Base-by-base conservation (phyloP, 768 basidiomycete species). In the Mycena rebaudengoi region DNA sequence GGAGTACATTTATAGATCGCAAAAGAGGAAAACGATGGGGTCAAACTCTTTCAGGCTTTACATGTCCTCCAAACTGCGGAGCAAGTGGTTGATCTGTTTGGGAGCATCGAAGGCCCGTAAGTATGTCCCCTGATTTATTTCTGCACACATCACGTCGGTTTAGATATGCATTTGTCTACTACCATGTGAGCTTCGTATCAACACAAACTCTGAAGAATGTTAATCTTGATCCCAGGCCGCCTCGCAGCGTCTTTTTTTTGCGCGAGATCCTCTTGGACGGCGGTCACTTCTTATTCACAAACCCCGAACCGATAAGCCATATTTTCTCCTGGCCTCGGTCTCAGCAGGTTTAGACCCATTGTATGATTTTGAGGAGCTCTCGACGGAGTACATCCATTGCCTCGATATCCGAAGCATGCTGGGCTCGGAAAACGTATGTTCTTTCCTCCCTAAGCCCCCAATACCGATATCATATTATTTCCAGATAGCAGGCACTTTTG, bases 91-190 rank as follows among this genome's bases (percentile, higher is more conserved):
- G 72, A 79, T 46, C 69, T 88, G 0, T 80, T 96, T 40, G 86
- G 84, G 23, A 74, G 66, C 26, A 80, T 95, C 16, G 94, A 96
- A 72, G 95, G 95, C 55, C 95, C 95, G 88, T 96, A 77, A 80
- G 92, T 35, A 62, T 57, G 39, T 2, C 44, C 32, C 40, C 6
- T 7, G n/a, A 5, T 43, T 37, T 16, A 30, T 46, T 46, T 51
- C 57, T 16, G 18, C n/a, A 41, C 14, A 40, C 55, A 50, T 26
- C 20, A 1, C 11, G 3, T 18, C 28, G 16, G 18, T 26, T 52
- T 67, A 94, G 92, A 48, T 94, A 94, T 74, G 94, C 93, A 0
- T 88, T 95, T 66, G 86, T 89, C 1, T 94, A 87, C 72, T 95
- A 89, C 72, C 85, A 91, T 70, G 94, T 91, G 72, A 52, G 86